Percentiles rank a stretch among this genome's conserved stretches.
These are phyloP conservation scores for Aspergillus bombycis DNA, from an alignment of 2,329 filamentous ascomycete species.

Conservation along the genomic window DNA sequence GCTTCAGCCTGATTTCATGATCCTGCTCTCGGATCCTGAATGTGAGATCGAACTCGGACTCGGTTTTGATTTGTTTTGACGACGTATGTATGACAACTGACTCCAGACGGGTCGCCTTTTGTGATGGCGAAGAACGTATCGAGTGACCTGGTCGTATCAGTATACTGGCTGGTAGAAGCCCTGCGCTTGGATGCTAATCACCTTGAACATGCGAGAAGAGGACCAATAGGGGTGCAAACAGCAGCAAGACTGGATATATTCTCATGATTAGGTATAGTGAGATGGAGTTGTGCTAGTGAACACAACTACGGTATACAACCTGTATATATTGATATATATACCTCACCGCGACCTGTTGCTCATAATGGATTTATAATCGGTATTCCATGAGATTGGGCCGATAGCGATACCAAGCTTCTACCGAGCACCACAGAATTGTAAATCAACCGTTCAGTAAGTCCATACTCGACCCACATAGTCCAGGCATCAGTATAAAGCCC, in stretches of 20 bases:
- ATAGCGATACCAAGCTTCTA: background rate
- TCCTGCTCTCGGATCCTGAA: background rate
- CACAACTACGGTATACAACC: background rate
- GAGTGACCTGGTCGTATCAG: background rate
- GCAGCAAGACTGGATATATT: background rate
- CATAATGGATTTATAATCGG: background rate
- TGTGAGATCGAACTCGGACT: background rate
- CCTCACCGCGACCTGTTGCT: background rate
- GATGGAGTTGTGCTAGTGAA: background rate
- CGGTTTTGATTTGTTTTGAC: background rate
- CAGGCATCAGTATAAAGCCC: constrained; percentile 1
- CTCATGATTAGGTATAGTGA: background rate
- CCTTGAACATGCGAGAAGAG: background rate
- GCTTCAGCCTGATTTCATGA: background rate
- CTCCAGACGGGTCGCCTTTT: background rate
- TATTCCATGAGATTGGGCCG: fast-evolving
- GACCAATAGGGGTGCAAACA: background rate
- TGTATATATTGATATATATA: background rate
- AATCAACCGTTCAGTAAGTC: background rate
- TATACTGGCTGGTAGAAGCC: fast-evolving
- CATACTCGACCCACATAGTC: background rate
- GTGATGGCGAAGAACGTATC: background rate
- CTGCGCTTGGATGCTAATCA: background rate
- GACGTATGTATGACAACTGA: background rate
- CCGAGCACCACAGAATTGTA: too few species aligned